phyloP scores from a whole-genome alignment of 305 asterid genomes.

The Solanum hybrid region DNA sequence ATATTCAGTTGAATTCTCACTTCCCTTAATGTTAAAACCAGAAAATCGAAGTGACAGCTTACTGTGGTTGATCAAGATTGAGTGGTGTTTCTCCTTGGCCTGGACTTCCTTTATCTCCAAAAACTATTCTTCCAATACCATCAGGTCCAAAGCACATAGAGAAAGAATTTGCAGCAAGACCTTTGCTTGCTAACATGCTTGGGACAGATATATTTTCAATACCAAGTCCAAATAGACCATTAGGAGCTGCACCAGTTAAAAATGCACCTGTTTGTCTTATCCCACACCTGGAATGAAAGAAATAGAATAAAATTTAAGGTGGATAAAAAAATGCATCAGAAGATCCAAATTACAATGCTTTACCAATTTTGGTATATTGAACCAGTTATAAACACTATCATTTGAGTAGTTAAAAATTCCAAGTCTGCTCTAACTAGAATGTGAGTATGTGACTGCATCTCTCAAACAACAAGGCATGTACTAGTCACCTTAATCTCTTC shows the following conservation, averaged over 20 bases:
- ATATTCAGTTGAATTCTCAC: not conserved
- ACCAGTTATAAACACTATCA: not conserved
- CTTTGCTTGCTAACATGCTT: slow-evolving; percentile 67
- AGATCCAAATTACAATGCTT: not conserved
- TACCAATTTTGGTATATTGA: not conserved
- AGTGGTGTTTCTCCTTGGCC: slow-evolving; percentile 62
- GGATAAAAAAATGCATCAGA: not conserved
- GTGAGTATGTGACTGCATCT: not conserved
- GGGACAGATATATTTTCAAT: slow-evolving; percentile 65
- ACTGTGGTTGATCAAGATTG: slow-evolving; percentile 50
- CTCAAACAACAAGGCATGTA: not conserved
- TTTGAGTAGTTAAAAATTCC: not conserved
- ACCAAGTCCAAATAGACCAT: slow-evolving; percentile 94
- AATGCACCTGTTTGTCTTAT: slow-evolving; percentile 78
- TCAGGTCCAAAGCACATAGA: slow-evolving; percentile 86
- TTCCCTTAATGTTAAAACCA: not conserved
- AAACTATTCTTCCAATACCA: slow-evolving; percentile 74
- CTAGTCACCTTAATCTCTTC: not conserved
- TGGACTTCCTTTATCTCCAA: slow-evolving; percentile 79
- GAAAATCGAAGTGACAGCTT: slow-evolving; percentile 20
- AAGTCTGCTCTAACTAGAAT: not conserved
- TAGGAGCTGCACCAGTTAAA: slow-evolving; percentile 71
- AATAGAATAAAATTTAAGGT: not conserved
- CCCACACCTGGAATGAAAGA: slow-evolving; percentile 66
- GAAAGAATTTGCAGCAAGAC: slow-evolving; percentile 80